phyloP scores from a whole-genome alignment of 2,329 filamentous ascomycete genomes.

The Cordyceps militaris region DNA sequence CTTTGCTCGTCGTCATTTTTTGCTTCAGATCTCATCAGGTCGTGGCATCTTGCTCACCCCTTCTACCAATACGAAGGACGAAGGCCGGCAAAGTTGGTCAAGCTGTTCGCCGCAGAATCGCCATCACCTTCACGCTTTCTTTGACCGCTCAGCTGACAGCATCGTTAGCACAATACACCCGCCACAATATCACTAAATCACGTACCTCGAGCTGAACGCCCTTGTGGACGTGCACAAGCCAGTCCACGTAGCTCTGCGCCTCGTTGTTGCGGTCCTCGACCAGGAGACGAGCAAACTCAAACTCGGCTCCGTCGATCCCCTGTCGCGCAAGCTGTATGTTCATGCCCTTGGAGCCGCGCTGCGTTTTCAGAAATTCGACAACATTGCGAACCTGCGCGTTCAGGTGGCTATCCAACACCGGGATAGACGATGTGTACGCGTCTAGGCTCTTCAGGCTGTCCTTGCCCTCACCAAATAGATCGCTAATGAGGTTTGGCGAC shows the following conservation, averaged over 20 bases:
- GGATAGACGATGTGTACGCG: constrained; percentile 71
- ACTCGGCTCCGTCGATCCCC: constrained; percentile 89
- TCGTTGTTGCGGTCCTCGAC: constrained; percentile 97
- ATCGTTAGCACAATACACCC: not conserved
- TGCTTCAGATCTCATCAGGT: not conserved
- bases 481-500: constrained; percentile 81
- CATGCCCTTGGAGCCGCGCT: constrained; percentile 79
- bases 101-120: constrained; percentile 32
- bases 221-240: constrained; percentile 92
- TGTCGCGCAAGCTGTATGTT: constrained; percentile 87
- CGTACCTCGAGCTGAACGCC: constrained; percentile 82
- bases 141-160: constrained; percentile 56
- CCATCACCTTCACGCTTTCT: constrained; percentile 60
- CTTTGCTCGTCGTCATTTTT: not conserved
- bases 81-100: constrained; percentile 52
- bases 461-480: constrained; percentile 78
- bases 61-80: constrained; percentile 53
- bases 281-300: constrained; percentile 85
- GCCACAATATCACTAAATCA: constrained; percentile 8
- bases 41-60: not conserved
- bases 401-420: constrained; percentile 81
- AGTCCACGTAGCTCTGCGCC: constrained; percentile 96
- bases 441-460: constrained; percentile 66
- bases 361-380: constrained; percentile 72
- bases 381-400: constrained; percentile 95